Evolutionary conservation across 495 filamentous ascomycete species (phyloP).

Genomic region (Aspergillus carlsbadensis): DNA sequence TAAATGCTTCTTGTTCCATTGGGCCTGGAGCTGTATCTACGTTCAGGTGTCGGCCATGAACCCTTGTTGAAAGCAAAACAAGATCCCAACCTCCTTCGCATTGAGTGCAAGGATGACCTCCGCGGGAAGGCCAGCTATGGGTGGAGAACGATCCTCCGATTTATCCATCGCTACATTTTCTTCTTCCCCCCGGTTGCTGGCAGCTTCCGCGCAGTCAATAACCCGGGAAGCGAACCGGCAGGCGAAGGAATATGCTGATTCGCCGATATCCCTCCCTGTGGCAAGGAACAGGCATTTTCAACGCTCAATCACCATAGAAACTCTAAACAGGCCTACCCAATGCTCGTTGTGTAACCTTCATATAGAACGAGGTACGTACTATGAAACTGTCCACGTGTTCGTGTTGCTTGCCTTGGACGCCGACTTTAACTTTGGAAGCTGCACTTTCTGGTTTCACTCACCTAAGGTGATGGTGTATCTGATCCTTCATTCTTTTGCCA

Average conservation of each 20-base stretch:
- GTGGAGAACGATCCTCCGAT: not conserved
- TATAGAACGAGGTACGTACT: not conserved
- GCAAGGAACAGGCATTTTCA: not conserved
- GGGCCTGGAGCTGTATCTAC: constrained; percentile 1
- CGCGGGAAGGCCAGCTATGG: not conserved
- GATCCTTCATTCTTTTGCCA: not conserved
- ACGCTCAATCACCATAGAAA: not conserved
- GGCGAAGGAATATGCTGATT: not conserved
- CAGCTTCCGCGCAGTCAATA: constrained; percentile 1
- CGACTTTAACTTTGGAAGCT: not conserved
- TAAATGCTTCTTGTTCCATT: not conserved
- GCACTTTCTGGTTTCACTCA: not conserved
- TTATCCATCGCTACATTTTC: not conserved
- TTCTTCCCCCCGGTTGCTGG: not conserved
- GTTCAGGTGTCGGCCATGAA: constrained; percentile 4
- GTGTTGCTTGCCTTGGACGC: constrained; percentile 14
- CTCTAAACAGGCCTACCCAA: not conserved
- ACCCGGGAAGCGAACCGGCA: not conserved
- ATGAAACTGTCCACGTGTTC: constrained; percentile 20
- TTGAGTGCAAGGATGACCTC: constrained; percentile 9
- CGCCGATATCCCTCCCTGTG: not conserved
- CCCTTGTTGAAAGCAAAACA: constrained; percentile 5
- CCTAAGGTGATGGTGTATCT: not conserved
- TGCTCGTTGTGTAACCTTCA: constrained; percentile 2
- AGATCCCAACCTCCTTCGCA: constrained; percentile 5